These are phyloP conservation scores for Botrytis tulipae DNA, from an alignment of 2,329 filamentous ascomycete genomes.

Conservation along the genomic window DNA sequence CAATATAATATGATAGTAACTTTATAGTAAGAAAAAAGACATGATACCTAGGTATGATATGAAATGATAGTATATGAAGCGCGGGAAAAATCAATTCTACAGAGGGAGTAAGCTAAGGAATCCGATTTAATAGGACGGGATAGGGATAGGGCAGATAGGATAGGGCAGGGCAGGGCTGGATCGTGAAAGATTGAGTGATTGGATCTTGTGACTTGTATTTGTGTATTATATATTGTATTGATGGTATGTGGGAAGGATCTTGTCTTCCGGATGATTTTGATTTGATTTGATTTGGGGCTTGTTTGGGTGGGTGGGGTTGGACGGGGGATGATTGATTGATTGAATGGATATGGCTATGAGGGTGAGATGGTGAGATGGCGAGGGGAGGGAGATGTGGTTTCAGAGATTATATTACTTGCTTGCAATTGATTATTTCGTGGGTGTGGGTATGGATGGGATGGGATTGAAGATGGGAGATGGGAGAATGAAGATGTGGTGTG, in stretches of 20 bases:
- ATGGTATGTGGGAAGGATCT: no score
- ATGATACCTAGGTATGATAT: no score
- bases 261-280: no score
- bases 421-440: not conserved
- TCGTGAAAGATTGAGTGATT: conserved; percentile 16
- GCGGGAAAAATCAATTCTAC: not conserved
- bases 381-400: not conserved
- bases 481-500: not conserved
- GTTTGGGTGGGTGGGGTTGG: not conserved
- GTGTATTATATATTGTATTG: not conserved
- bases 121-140: conserved; percentile 7
- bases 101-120: not conserved
- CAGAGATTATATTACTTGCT: not conserved
- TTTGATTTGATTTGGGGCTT: not conserved
- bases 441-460: not conserved
- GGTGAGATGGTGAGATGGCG: not conserved
- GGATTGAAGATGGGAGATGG: not conserved
- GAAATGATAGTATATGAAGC: no score
- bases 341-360: no score
- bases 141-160: not conserved
- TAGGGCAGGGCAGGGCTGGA: conserved; percentile 8
- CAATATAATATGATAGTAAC: no score
- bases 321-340: no score
- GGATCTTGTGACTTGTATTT: conserved; percentile 19
- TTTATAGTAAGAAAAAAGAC: no score